Base-by-base conservation (phyloP, 2,329 filamentous ascomycete genomes). In the Penicillium sp. region DNA sequence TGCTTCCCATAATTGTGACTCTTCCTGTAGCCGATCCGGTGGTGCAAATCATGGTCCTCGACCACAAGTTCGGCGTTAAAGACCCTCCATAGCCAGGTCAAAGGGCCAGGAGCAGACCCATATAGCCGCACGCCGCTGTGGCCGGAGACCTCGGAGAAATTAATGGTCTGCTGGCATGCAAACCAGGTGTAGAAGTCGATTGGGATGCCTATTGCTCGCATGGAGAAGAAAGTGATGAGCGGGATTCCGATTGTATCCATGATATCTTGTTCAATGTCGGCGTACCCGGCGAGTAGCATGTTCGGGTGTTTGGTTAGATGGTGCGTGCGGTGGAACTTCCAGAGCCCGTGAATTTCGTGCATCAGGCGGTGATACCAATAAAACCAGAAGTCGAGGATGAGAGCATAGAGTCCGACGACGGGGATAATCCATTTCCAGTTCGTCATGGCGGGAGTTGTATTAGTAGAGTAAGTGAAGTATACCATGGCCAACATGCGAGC, bases 301-400 rank as follows among this genome's bases (percentile, higher is more conserved):
- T 62, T 64, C 0, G 62, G 62, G 23, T 64, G 62, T 26, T 62
- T 64, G 38, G 62, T 62, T 29, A 64, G 60, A 44, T 64, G 62
- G 48, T 64, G 62, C 8, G 63, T 65, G 49, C 63, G 57, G 54
- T 65, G 63, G 54, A 53, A 65, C 29, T 30, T 56, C 63, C 63
- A 65, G 8, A 65, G 61, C 38, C 29, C 44, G 30, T 38, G 17
- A 21, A 60, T 54, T 17, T 63, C 57, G 35, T 65, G 63, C 61
- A 60, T 58, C 13, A 56, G 11, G 5, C 63, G 60, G 46, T 65
- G 63, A 50, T 61, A 63, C 57, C 57, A 58, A 46, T 65, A 65
- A 57, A 61, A 65, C 63, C 63, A 65, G 54, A 65, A 65, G 63
- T 65, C 63, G n/a, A 65, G 57, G 29, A 65, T 35, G 54, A 65